Evolutionary conservation across 768 basidiomycete species (phyloP).

Genomic region (Pisolithus tinctorius): DNA sequence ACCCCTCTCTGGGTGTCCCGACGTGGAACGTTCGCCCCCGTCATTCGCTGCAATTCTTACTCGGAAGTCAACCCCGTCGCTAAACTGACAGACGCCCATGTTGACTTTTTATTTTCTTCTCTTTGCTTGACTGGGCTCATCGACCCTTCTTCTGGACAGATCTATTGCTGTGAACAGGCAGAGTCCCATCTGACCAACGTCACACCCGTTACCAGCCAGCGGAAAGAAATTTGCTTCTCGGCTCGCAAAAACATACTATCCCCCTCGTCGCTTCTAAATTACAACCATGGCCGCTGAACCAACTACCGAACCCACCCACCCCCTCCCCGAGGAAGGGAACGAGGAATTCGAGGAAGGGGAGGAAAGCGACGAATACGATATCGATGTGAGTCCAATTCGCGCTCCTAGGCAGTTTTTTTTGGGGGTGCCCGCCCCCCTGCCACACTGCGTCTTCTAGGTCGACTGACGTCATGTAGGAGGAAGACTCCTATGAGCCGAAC

Average conservation of each 20-base stretch:
- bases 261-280: neutral
- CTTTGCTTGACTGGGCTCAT: neutral
- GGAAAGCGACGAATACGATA: too few species aligned
- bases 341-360: conserved; percentile 15
- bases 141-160: neutral
- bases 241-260: neutral
- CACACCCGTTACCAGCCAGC: neutral
- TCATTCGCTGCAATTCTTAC: conserved; percentile 12
- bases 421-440: too few species aligned
- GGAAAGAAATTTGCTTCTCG: too few species aligned
- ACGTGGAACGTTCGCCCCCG: conserved; percentile 17
- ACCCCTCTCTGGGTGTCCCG: neutral
- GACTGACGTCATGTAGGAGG: conserved; percentile 13
- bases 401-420: conserved; percentile 2
- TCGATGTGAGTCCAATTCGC: neutral
- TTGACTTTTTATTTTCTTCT: neutral
- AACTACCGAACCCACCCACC: conserved; percentile 5
- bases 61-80: conserved; percentile 9
- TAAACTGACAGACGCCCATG: neutral
- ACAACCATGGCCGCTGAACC: conserved; percentile 18
- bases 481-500: neutral
- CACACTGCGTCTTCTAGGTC: neutral
- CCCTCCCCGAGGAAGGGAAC: neutral
- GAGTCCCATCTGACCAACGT: neutral
- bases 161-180: neutral